phyloP scores from a whole-genome alignment of 2,329 filamentous ascomycete species.

The Parasarocladium wereldwijsianum region DNA sequence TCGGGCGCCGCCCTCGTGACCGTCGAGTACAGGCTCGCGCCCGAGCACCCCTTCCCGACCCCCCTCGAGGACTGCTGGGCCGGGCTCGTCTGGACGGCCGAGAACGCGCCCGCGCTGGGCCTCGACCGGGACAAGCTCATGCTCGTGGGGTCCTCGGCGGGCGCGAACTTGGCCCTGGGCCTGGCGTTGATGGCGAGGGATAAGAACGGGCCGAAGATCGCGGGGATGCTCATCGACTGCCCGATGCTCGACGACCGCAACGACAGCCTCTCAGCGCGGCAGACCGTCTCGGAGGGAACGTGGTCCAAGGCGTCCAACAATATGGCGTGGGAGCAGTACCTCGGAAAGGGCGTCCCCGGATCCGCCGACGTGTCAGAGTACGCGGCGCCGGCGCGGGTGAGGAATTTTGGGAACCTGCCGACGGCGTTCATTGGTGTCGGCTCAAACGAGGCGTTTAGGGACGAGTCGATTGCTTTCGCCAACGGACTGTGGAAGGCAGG shows the following conservation, averaged over 20 bases:
- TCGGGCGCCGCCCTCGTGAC: conserved; percentile 10
- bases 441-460: conserved; percentile 26
- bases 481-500: conserved; percentile 22
- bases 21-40: conserved; percentile 13
- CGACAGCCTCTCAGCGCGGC: conserved; percentile 14
- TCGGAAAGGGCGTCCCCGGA: conserved; percentile 20
- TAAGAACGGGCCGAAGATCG: conserved; percentile 14
- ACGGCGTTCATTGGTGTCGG: conserved; percentile 28
- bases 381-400: conserved; percentile 20
- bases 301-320: conserved; percentile 23
- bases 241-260: conserved; percentile 32
- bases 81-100: conserved; percentile 19
- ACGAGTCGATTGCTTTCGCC: conserved; percentile 25
- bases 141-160: conserved; percentile 26
- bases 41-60: conserved; percentile 11
- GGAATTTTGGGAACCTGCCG: conserved; percentile 22
- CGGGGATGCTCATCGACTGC: conserved; percentile 26
- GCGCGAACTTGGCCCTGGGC: conserved; percentile 24
- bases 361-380: conserved; percentile 17
- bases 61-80: conserved; percentile 13
- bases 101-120: conserved; percentile 21
- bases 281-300: conserved; percentile 16
- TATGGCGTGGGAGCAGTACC: conserved; percentile 24
- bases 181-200: conserved; percentile 23
- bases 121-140: conserved; percentile 24